Base-by-base conservation (phyloP, 2,329 filamentous ascomycete species). In the Leptographium radiaticola region DNA sequence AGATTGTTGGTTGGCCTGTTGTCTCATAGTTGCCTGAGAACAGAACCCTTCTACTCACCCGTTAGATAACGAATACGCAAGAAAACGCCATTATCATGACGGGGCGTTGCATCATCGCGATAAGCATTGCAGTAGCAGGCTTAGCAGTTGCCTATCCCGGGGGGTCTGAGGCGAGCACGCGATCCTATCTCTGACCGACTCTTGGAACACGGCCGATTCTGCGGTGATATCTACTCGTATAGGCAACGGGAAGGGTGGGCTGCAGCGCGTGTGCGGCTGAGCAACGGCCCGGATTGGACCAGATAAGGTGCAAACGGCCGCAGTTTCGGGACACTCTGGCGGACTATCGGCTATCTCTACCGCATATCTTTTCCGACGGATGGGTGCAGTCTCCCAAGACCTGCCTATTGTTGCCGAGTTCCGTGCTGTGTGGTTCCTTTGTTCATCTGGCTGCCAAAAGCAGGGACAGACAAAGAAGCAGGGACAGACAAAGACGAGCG, bases 61-160 rank as follows among this genome's bases (percentile, higher is more conserved):
- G 9, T 13, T 13, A 47, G 34, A 33, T 46, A 52, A 42, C 34
- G 44, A 18, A 31, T 25, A 31, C 40, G 49, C 49, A 51, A 51
- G 49, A 42, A 52, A 20, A 47, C 51, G 51, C 42, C 33, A 47
- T 47, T 47, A 52, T 43, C 43, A 20, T 16, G 33, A 16, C 42
- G n/a, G 30, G 20, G 9, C 15, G 51, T 52, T 52, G 51, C 51
- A 52, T 51, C 43, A 47, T 47, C 25, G 33, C 47, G 51, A 52
- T 52, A 52, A 52, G 42, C 30, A 13, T 7, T 13, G n/a, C 31
- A 31, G 33, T 20, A 33, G 18, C 4, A 20, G 2, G n/a, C 43
- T 45, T 31, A 20, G 16, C 43, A 45, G 43, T 45, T 49, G 34
- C 47, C 47, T 48, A 18, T 48, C 45, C 18, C 13, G 45, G 45